Conservation (phyloP, 129 eudicot species). For the Artemisia argyi region DNA sequence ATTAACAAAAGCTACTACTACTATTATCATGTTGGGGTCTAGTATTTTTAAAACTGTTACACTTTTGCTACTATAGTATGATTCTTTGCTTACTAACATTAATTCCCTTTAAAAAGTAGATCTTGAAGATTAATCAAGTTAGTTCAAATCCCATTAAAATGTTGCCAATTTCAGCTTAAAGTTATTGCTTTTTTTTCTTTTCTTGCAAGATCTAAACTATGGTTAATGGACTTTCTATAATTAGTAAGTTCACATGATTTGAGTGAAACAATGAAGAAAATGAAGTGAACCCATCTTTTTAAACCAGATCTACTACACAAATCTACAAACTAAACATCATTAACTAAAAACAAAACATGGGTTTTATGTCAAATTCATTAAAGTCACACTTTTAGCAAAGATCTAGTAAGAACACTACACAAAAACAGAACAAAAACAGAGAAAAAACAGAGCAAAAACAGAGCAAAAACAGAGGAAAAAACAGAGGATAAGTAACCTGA, state of each 20-base stretch:
- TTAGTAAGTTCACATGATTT: background rate
- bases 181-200: background rate
- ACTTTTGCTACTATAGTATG: slow-evolving; percentile 2
- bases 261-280: slow-evolving; percentile 11
- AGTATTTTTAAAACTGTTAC: background rate
- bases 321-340: slow-evolving; percentile 10
- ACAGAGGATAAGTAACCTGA: slow-evolving; percentile 20
- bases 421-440: background rate
- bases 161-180: slow-evolving; percentile 6
- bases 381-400: slow-evolving; percentile 19
- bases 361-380: slow-evolving; percentile 2
- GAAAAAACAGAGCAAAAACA: slow-evolving; percentile 24
- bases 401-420: slow-evolving; percentile 27
- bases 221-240: background rate
- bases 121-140: slow-evolving; percentile 26
- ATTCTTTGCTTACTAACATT: slow-evolving; percentile 27
- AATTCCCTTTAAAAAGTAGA: background rate
- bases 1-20: slow-evolving; percentile 13
- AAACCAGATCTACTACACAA: slow-evolving; percentile 39
- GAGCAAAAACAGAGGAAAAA: too few relatives aligned
- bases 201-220: slow-evolving; percentile 1
- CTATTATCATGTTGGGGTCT: background rate
- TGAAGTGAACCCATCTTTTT: slow-evolving; percentile 8
- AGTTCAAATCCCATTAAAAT: slow-evolving; percentile 19
- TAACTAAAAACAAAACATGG: background rate